Evolutionary conservation across 2,329 filamentous ascomycete genomes (phyloP).

Genomic region (Trichoderma atroviride): DNA sequence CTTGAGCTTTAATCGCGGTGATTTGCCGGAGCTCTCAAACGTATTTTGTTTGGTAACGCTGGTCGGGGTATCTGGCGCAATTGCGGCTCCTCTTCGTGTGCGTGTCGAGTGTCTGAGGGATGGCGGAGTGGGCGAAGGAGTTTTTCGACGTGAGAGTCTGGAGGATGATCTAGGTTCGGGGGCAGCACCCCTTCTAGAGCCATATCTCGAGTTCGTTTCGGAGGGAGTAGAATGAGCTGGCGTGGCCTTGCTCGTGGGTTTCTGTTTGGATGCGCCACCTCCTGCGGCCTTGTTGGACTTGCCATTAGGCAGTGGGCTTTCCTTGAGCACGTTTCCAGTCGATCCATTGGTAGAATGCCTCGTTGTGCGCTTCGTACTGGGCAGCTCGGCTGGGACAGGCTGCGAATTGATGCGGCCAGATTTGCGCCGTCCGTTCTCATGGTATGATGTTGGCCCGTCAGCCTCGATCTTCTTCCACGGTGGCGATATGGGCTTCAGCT

Average conservation of each 20-base stretch:
- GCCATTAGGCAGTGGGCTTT: conserved; percentile 36
- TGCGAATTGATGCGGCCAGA: conserved; percentile 65
- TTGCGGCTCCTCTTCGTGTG: conserved; percentile 45
- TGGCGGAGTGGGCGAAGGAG: conserved; percentile 46
- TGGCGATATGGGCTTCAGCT: conserved; percentile 65
- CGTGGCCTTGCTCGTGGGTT: conserved; percentile 33
- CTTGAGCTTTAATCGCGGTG: conserved; percentile 54
- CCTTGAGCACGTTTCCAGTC: conserved; percentile 39
- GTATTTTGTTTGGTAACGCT: conserved; percentile 27
- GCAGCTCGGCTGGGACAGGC: conserved; percentile 55
- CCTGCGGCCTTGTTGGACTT: conserved; percentile 34
- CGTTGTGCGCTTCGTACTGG: conserved; percentile 55
- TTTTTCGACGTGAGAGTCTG: conserved; percentile 44
- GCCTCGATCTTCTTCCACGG: conserved; percentile 89
- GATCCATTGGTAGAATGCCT: conserved; percentile 45
- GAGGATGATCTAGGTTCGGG: conserved; percentile 37
- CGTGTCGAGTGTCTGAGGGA: conserved; percentile 47
- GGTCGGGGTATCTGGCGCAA: conserved; percentile 26
- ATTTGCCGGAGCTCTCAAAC: conserved; percentile 36
- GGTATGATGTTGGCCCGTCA: conserved; percentile 85
- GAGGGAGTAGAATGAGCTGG: conserved; percentile 31
- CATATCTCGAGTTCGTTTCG: conserved; percentile 37
- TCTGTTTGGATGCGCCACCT: conserved; percentile 34
- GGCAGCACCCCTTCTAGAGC: conserved; percentile 35
- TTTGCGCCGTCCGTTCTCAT: conserved; percentile 70